phyloP scores from a whole-genome alignment of 495 filamentous ascomycete genomes.

The Penicillium fimorum region DNA sequence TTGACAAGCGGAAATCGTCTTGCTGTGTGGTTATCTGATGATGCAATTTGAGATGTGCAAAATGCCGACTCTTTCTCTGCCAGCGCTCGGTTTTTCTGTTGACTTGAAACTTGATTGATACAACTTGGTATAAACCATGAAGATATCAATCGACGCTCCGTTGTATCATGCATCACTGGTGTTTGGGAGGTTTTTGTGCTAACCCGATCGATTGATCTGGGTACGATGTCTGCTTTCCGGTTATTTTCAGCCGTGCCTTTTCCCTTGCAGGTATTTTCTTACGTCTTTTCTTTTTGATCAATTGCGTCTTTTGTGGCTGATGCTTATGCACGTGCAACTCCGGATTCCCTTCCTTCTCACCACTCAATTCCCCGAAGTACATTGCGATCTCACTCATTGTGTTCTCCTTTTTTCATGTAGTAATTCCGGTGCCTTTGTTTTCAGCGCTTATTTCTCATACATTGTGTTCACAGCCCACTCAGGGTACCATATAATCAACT shows the following conservation, averaged over 20 bases:
- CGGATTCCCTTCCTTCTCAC: slow-evolving; percentile 29
- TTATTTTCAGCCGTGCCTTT: slow-evolving; percentile 23
- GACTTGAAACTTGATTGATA: slow-evolving; percentile 26
- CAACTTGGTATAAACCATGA: slow-evolving; percentile 11
- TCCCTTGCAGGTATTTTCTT: slow-evolving; percentile 18
- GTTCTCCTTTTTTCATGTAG: slow-evolving; percentile 22
- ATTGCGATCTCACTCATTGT: slow-evolving; percentile 24
- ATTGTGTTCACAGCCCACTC: slow-evolving; percentile 4
- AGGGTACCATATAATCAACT: slow-evolving; percentile 13
- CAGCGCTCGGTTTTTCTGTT: slow-evolving; percentile 28
- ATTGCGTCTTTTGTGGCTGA: slow-evolving; percentile 16
- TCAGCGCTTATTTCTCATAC: slow-evolving; percentile 11
- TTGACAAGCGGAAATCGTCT: slow-evolving; percentile 77
- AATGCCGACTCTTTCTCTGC: slow-evolving; percentile 26
- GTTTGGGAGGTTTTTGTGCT: slow-evolving; percentile 40
- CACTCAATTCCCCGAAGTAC: slow-evolving; percentile 27
- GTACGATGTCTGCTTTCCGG: slow-evolving; percentile 19
- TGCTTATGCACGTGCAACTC: slow-evolving; percentile 30
- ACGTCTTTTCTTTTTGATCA: slow-evolving; percentile 21
- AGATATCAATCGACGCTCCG: slow-evolving; percentile 20
- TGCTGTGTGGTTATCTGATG: slow-evolving; percentile 92
- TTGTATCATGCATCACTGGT: slow-evolving; percentile 48
- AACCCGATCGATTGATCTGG: slow-evolving; percentile 21
- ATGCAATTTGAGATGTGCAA: slow-evolving; percentile 22
- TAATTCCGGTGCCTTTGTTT: slow-evolving; percentile 15